Base-by-base conservation (phyloP, 2,329 filamentous ascomycete genomes). In the Fusarium miscanthi region DNA sequence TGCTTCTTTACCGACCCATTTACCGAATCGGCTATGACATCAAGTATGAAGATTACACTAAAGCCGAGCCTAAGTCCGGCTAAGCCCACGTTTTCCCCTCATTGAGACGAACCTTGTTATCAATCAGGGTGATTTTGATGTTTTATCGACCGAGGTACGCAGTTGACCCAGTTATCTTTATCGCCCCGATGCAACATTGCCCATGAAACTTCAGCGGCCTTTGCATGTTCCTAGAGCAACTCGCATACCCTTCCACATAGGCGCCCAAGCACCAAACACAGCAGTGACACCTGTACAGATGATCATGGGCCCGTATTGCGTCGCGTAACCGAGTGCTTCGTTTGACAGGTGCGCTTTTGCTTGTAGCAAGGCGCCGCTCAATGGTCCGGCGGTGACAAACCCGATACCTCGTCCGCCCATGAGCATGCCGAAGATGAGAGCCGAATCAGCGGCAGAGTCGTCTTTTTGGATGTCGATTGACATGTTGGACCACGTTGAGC, bases 401-500 rank as follows among this genome's bases (percentile, higher is more conserved):
- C 78, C 78, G 8, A 80, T 45, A 2, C 78, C 78, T 5, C 78
- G 73, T 3, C 78, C 78, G 1, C 78, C 78, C 25, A 80, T 74
- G 12, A 80, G 72, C 75, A 80, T 77, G 2, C 78, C 78, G 38
- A 80, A 80, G 2, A 80, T 72, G 33, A 80, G 57, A 6, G 77
- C 75, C 7, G 78, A 73, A 48, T 80, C 78, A 7, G 79, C 70
- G 1, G 70, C 57, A 6, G 69, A 35, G 25, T 79, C 72, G 17
- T 74, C 69, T 21, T 69, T 69, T 23, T 78, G 74, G 8, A 86
- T 78, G 33, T 85, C 82, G 41, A 76, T 80, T 78, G 85, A 82
- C 74, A 87, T 84, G 3, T 86, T 87, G 5, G 86, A 85, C 89
- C 90, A 92, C 0, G 89, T 88, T 3, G 87, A 85, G 35, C 87